These are phyloP conservation scores for Chondrus crispus DNA, from an alignment of 23 red algal species.

Conservation along the genomic window DNA sequence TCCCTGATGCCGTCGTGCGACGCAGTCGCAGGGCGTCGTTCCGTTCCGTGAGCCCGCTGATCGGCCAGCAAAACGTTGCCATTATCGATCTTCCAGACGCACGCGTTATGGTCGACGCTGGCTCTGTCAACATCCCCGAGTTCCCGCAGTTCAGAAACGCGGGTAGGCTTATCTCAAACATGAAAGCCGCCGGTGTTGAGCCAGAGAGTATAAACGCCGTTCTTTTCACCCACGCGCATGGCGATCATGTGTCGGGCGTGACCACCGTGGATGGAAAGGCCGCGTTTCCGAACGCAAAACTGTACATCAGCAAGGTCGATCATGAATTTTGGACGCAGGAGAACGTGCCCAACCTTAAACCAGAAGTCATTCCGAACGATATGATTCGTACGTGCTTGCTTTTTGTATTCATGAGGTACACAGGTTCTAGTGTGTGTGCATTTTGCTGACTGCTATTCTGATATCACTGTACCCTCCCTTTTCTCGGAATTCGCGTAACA, in stretches of 20 bases:
- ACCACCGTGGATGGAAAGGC: not conserved
- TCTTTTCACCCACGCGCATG: slow-evolving; percentile 26
- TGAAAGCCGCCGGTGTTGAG: not conserved
- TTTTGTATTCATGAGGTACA: too few relatives aligned
- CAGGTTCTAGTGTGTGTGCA: too few relatives aligned
- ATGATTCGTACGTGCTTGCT: not conserved
- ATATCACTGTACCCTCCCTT: not conserved
- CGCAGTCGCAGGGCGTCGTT: slow-evolving; percentile 18
- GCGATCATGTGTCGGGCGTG: slow-evolving; percentile 20
- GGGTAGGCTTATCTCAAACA: slow-evolving; percentile 9
- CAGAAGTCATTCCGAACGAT: not conserved
- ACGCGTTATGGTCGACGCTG: slow-evolving; percentile 24
- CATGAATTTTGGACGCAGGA: slow-evolving; percentile 16
- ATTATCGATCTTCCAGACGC: not conserved
- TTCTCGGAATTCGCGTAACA: not conserved
- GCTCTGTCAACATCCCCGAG: slow-evolving; percentile 6
- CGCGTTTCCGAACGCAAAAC: slow-evolving; percentile 28
- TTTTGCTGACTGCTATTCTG: not conserved
- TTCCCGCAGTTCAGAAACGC: not conserved
- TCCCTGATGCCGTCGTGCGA: not conserved
- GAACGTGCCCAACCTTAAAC: not conserved
- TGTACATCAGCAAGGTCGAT: not conserved
- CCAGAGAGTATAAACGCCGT: slow-evolving; percentile 27
- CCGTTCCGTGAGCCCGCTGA: not conserved
- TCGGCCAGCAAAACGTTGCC: not conserved